Evolutionary conservation across 2,329 filamentous ascomycete species (phyloP).

Genomic region (Alternaria triticimaculans): DNA sequence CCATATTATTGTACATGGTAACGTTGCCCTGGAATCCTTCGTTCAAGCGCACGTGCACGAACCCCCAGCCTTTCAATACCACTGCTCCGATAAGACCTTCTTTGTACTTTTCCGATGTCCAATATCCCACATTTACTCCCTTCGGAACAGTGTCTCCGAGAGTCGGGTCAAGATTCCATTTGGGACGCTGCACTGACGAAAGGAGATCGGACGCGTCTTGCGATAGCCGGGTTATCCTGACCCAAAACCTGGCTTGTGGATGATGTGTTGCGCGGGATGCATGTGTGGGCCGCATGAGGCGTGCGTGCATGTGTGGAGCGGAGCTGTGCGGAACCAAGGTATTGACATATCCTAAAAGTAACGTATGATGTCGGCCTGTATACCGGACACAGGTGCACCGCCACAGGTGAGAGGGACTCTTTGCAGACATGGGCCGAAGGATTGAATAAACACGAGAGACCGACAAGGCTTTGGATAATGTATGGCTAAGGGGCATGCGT

Average conservation of each 20-base stretch:
- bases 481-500: not conserved
- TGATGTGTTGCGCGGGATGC: conserved; percentile 4
- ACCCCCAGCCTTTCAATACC: not conserved
- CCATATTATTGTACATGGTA: conserved; percentile 2
- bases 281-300: conserved; percentile 1
- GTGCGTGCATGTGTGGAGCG: conserved; percentile 3
- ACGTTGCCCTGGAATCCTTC: not conserved
- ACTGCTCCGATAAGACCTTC: not conserved
- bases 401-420: conserved; percentile 6
- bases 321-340: conserved; percentile 1
- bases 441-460: not conserved
- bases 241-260: conserved; percentile 1
- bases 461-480: not conserved
- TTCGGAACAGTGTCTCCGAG: conserved; percentile 1
- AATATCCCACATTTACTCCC: not conserved
- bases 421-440: not conserved
- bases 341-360: conserved; percentile 5
- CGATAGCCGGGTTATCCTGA: conserved; percentile 4
- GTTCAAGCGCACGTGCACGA: not conserved
- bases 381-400: conserved; percentile 8
- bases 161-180: not conserved
- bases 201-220: not conserved
- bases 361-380: not conserved
- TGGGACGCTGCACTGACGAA: not conserved
- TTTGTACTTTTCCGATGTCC: not conserved